phyloP scores from a whole-genome alignment of 1,139 yeast genomes.

The Williopsis jadinii region DNA sequence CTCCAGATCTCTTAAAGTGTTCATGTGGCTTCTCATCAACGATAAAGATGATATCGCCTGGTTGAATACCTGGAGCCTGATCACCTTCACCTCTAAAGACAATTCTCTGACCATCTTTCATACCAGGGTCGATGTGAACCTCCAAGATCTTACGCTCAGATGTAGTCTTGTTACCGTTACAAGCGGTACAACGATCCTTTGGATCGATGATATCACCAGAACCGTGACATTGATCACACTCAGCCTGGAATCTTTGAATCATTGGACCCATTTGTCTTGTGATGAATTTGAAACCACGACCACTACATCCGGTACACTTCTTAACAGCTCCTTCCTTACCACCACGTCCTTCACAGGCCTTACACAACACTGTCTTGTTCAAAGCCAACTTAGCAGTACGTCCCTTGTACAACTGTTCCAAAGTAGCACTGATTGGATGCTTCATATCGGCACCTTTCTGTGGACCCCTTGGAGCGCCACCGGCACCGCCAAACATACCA shows the following conservation, averaged over 20 bases:
- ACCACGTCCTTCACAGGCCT: conserved; percentile 88
- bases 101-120: conserved; percentile 90
- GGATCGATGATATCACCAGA: conserved; percentile 85
- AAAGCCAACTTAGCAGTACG: conserved; percentile 90
- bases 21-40: conserved; percentile 85
- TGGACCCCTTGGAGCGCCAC: conserved; percentile 78
- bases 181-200: conserved; percentile 81
- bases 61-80: conserved; percentile 90
- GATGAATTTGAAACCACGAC: conserved; percentile 86
- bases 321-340: conserved; percentile 90
- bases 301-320: conserved; percentile 80
- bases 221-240: conserved; percentile 90
- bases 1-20: conserved; percentile 78
- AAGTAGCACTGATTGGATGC: conserved; percentile 77
- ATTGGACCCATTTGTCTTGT: conserved; percentile 99
- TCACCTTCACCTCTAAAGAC: conserved; percentile 96
- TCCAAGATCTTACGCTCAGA: conserved; percentile 89
- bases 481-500: conserved; percentile 45
- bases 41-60: conserved; percentile 94
- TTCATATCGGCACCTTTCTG: conserved; percentile 83
- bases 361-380: conserved; percentile 86
- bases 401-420: conserved; percentile 94
- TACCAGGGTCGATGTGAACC: conserved; percentile 95
- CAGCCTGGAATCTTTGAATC: conserved; percentile 96
- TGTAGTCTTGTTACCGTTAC: conserved; percentile 85